A percentile compares a stretch with the other conserved stretches of the same genome.
Conservation (phyloP, 192 early-diverging fungal genomes). For the Lobulomyces angularis region DNA sequence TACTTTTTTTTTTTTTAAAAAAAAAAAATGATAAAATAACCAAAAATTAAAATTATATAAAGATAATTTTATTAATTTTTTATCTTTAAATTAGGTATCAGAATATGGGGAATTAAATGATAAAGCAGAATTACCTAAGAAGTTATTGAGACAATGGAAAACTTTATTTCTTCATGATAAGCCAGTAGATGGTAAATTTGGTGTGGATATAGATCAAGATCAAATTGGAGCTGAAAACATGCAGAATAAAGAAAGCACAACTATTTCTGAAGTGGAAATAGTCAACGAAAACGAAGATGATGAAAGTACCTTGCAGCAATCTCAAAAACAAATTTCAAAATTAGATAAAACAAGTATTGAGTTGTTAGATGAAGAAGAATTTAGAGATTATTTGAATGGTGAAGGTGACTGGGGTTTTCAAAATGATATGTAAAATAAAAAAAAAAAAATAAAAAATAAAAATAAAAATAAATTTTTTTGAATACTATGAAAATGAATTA, state of each 20-base stretch:
- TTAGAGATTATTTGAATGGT: constrained; percentile 36
- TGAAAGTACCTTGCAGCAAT: constrained; percentile 2
- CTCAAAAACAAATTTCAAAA: constrained; percentile 4
- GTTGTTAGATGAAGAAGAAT: constrained; percentile 39
- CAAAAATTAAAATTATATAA: constrained; percentile 2
- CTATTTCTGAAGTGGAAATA: too few relatives aligned
- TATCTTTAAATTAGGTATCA: constrained; percentile 16
- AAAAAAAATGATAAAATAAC: too few relatives aligned
- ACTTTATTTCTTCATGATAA: constrained; percentile 30
- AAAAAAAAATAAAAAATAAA: neutral
- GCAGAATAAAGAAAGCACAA: neutral
- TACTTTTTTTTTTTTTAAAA: constrained; percentile 10
- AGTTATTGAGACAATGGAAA: constrained; percentile 44
- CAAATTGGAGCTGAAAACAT: constrained; percentile 6
- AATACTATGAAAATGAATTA: too few relatives aligned
- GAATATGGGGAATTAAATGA: constrained; percentile 43
- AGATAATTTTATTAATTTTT: constrained; percentile 3
- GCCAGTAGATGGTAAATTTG: constrained; percentile 20
- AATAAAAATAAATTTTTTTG: neutral
- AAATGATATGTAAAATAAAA: constrained; percentile 8
- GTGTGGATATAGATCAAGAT: constrained; percentile 26
- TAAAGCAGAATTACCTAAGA: constrained; percentile 26
- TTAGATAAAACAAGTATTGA: constrained; percentile 21
- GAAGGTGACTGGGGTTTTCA: constrained; percentile 25
- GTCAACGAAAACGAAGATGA: neutral